Conservation (phyloP, 2,329 filamentous ascomycete genomes). For the Cordyceps javanica region DNA sequence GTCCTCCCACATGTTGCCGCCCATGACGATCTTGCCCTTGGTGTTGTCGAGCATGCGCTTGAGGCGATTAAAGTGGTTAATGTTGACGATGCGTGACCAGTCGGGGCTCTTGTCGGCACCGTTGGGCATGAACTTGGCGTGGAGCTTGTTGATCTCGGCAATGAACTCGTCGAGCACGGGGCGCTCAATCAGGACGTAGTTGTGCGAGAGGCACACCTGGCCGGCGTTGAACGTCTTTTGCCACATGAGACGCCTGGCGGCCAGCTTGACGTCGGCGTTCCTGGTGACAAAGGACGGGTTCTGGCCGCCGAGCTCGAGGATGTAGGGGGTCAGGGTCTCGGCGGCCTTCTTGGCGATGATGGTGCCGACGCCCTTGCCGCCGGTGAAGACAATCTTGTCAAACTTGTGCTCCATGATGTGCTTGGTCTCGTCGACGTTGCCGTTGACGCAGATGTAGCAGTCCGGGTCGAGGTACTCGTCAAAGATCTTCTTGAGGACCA, state of each 20-base stretch:
- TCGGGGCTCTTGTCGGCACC: constrained; percentile 75
- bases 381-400: constrained; percentile 98
- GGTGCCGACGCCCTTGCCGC: constrained; percentile 69
- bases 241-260: constrained; percentile 81
- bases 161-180: constrained; percentile 67
- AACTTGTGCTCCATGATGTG: constrained; percentile 81
- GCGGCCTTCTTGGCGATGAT: constrained; percentile 89
- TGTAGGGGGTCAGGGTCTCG: constrained; percentile 77
- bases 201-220: constrained; percentile 88
- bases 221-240: constrained; percentile 81
- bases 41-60: constrained; percentile 87
- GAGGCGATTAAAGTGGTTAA: constrained; percentile 70
- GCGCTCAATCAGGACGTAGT: constrained; percentile 82
- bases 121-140: constrained; percentile 75
- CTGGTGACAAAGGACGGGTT: constrained; percentile 92
- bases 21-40: constrained; percentile 78
- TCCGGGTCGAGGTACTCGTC: constrained; percentile 69
- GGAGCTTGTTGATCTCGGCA: constrained; percentile 62
- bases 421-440: constrained; percentile 72
- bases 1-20: constrained; percentile 74
- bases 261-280: constrained; percentile 70
- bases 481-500: constrained; percentile 73
- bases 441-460: constrained; percentile 74
- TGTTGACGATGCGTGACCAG: constrained; percentile 75
- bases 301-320: constrained; percentile 81